These are phyloP conservation scores for Coelastrella sp. DNA, from an alignment of 139 green algal species.

Conservation along the genomic window DNA sequence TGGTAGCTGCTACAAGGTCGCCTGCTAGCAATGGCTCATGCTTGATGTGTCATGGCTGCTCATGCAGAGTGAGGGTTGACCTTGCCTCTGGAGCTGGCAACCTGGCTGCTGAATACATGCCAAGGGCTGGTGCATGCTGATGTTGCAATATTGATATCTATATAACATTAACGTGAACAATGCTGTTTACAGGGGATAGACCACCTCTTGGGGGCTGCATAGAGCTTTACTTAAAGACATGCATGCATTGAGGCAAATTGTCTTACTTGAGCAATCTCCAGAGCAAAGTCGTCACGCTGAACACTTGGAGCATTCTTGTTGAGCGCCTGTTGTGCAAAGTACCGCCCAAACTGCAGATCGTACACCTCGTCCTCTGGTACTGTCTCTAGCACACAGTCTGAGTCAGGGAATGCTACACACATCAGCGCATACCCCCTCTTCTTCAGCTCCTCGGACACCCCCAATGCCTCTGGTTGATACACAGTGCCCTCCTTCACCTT, in stretches of 20 bases:
- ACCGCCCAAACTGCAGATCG: constrained; percentile 93
- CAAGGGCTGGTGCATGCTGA: no score
- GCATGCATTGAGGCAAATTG: constrained; percentile 58
- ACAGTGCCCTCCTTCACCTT: constrained; percentile 80
- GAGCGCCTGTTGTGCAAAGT: constrained; percentile 79
- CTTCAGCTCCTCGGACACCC: constrained; percentile 78
- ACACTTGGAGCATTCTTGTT: constrained; percentile 73
- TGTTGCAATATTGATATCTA: no score
- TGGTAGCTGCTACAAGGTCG: no score
- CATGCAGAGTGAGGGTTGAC: no score
- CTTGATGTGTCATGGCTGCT: no score
- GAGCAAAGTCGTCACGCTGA: constrained; percentile 91
- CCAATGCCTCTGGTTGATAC: constrained; percentile 78
- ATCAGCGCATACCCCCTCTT: constrained; percentile 94
- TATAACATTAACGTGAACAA: no score
- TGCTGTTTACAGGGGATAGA: no score
- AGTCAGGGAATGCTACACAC: constrained; percentile 88
- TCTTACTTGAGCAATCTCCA: constrained; percentile 89
- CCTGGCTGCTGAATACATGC: no score
- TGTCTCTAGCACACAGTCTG: constrained; percentile 83
- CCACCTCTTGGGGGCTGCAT: no score
- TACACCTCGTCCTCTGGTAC: constrained; percentile 98
- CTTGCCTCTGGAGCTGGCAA: no score
- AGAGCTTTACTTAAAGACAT: no score
- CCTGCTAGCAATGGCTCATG: no score